Evolutionary conservation across 441 rosid genomes (phyloP).

Genomic region (Bocquillonia castaneifolia): DNA sequence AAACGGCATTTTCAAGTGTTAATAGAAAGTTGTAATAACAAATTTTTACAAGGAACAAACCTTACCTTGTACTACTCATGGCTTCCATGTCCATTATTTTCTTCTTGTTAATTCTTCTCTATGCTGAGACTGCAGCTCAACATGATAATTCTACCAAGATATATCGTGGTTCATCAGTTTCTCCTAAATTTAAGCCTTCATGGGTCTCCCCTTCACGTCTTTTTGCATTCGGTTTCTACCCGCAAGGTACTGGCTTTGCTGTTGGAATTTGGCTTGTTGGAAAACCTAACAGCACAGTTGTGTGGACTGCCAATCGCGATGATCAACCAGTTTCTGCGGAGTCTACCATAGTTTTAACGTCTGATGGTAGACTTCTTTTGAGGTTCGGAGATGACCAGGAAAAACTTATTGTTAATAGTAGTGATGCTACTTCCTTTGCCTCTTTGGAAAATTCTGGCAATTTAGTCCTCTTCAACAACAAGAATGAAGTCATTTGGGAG

Average conservation of each 20-base stretch:
- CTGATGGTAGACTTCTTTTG: not conserved
- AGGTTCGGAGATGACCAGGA: not conserved
- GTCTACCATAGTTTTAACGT: not conserved
- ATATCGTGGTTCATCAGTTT: not conserved
- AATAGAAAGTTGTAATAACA: not conserved
- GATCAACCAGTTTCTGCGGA: not conserved
- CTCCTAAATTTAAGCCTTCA: not conserved
- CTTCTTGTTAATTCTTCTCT: not conserved
- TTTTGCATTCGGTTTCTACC: conserved; percentile 21
- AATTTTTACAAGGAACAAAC: not conserved
- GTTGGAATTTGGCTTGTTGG: conserved; percentile 17
- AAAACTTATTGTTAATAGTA: not conserved
- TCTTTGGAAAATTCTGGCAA: conserved; percentile 24
- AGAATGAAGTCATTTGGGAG: conserved; percentile 17
- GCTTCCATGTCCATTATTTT: not conserved
- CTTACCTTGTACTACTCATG: not conserved
- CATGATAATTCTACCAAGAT: not conserved
- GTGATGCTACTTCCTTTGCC: conserved; percentile 12
- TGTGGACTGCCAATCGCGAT: conserved; percentile 14
- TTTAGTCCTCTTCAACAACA: conserved; percentile 13
- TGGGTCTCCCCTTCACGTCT: conserved; percentile 9
- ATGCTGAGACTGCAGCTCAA: not conserved
- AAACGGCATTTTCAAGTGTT: not conserved
- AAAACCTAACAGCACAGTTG: not conserved
- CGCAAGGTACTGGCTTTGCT: not conserved